These are phyloP conservation scores for Cercospora beticola DNA, from an alignment of 2,329 filamentous ascomycete genomes.

Conservation along the genomic window DNA sequence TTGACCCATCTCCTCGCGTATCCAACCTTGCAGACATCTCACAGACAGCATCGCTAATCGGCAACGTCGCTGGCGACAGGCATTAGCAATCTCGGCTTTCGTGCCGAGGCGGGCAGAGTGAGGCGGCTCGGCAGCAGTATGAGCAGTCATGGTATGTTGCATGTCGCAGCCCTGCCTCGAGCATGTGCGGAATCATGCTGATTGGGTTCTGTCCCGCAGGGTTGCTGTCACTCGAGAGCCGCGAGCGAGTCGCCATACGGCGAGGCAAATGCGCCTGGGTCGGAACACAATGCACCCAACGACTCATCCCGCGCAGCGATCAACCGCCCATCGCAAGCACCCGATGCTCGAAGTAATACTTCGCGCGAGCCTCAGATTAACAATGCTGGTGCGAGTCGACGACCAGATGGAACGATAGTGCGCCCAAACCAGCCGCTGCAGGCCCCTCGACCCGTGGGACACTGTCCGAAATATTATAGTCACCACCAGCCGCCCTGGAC, in stretches of 20 bases:
- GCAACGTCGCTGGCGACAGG: neutral
- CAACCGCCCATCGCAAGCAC: conserved; percentile 1
- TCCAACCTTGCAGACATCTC: neutral
- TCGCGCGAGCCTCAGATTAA: neutral
- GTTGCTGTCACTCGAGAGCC: conserved; percentile 21
- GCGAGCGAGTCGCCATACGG: conserved; percentile 9
- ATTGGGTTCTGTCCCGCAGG: conserved; percentile 11
- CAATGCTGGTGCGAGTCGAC: conserved; percentile 7
- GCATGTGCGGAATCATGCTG: neutral
- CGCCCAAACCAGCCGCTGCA: conserved; percentile 34
- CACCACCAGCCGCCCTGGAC: conserved; percentile 59
- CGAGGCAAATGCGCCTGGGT: neutral
- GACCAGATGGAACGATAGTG: conserved; percentile 4
- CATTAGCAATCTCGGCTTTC: neutral
- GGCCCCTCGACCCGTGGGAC: conserved; percentile 25
- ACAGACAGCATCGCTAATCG: conserved; percentile 2
- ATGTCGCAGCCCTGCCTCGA: neutral
- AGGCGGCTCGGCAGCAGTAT: conserved; percentile 1
- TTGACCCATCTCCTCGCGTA: neutral
- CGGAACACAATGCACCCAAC: conserved; percentile 5
- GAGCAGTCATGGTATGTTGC: conserved; percentile 1
- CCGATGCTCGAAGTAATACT: neutral
- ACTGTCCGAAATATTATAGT: conserved; percentile 24
- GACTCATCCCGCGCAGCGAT: conserved; percentile 14
- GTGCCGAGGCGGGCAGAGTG: neutral